Percentiles rank a stretch among this genome's conserved stretches.
phyloP scores from a whole-genome alignment of 2,329 filamentous ascomycete species.

The Cercospora sp. region DNA sequence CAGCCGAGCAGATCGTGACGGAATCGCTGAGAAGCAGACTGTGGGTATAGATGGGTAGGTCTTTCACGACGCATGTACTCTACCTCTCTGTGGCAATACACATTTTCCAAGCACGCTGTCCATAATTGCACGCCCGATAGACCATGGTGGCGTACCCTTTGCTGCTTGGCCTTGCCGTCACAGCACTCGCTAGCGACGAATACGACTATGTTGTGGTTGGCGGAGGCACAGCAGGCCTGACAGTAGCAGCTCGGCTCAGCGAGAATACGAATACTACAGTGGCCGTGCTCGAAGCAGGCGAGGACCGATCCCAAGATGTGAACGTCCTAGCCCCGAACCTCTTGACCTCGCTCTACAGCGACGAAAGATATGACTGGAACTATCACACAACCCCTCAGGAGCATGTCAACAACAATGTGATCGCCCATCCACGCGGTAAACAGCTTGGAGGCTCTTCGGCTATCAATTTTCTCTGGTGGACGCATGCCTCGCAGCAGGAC shows the following conservation, averaged over 20 bases:
- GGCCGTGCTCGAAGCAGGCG: conserved; percentile 37
- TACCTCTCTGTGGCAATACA: not conserved
- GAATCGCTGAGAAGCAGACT: not conserved
- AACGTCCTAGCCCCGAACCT: conserved; percentile 6
- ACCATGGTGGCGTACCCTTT: not conserved
- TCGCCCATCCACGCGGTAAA: conserved; percentile 19
- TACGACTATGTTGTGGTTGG: conserved; percentile 9
- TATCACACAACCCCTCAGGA: not conserved
- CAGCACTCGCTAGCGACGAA: not conserved
- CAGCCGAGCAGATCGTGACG: not conserved
- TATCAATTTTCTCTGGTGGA: conserved; percentile 30
- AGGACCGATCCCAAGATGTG: conserved; percentile 13
- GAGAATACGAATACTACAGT: conserved; percentile 29
- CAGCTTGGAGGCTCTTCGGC: conserved; percentile 22
- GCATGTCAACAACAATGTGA: conserved; percentile 14
- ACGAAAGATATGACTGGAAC: conserved; percentile 5
- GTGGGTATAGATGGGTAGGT: not conserved
- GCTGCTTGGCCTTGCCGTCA: not conserved
- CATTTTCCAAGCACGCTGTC: not conserved
- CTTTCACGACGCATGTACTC: not conserved
- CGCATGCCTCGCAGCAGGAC: conserved; percentile 21
- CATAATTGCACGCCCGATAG: not conserved
- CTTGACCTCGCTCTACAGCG: conserved; percentile 2
- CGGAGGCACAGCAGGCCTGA: conserved; percentile 30
- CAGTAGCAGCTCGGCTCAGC: conserved; percentile 31